These are phyloP conservation scores for Suillus spraguei DNA, from an alignment of 768 basidiomycete species.

Conservation along the genomic window DNA sequence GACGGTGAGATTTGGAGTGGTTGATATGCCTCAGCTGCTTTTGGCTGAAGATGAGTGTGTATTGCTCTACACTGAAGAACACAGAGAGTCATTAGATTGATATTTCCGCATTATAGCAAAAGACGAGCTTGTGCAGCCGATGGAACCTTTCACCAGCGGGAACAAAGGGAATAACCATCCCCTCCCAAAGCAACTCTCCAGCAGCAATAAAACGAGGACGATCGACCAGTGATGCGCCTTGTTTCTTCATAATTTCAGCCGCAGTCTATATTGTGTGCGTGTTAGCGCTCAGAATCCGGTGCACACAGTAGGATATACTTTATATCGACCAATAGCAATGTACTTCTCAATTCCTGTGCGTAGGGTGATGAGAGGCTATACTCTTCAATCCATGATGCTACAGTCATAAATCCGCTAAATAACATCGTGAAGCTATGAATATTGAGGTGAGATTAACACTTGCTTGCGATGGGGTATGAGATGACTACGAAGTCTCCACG, in stretches of 20 bases:
- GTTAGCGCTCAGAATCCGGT: background rate
- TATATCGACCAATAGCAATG: conserved; percentile 14
- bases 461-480: background rate
- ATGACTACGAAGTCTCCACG: background rate
- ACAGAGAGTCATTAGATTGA: background rate
- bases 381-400: conserved; percentile 12
- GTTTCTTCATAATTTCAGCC: conserved; percentile 61
- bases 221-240: conserved; percentile 53
- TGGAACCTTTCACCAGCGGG: conserved; percentile 58
- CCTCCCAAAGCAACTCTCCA: conserved; percentile 57
- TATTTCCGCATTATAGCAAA: background rate
- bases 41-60: conserved; percentile 55
- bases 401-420: background rate
- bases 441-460: background rate
- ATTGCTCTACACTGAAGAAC: conserved; percentile 40
- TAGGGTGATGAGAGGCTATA: conserved; percentile 12
- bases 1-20: conserved; percentile 41
- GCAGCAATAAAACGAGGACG: conserved; percentile 54
- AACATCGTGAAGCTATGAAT: background rate
- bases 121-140: conserved; percentile 52
- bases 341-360: conserved; percentile 5
- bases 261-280: conserved; percentile 31
- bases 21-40: conserved; percentile 45
- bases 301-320: background rate
- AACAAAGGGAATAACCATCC: conserved; percentile 56